These are phyloP conservation scores for Naganishia vishniacii DNA, from an alignment of 768 basidiomycete genomes.

Conservation along the genomic window DNA sequence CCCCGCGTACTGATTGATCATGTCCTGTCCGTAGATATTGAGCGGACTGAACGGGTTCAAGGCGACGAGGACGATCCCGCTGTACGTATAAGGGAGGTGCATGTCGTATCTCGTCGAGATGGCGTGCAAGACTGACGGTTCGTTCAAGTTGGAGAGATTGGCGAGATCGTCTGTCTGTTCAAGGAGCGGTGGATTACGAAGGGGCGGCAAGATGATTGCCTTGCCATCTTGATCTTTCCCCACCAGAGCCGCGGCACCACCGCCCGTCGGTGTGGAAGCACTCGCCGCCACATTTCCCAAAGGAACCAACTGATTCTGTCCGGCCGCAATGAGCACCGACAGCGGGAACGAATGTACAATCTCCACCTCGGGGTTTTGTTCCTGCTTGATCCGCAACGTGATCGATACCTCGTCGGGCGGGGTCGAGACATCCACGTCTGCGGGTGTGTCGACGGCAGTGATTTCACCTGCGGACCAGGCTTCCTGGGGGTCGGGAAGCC, in stretches of 20 bases:
- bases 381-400: conserved; percentile 17
- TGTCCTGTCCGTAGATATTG: conserved; percentile 91
- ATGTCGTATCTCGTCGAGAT: conserved; percentile 94
- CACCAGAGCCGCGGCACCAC: conserved; percentile 1
- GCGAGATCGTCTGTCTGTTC: conserved; percentile 98
- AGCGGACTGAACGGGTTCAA: conserved; percentile 98
- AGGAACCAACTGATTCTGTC: conserved; percentile 18
- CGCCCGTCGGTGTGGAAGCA: neutral
- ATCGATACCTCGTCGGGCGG: conserved; percentile 29
- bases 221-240: conserved; percentile 59
- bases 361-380: conserved; percentile 12
- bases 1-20: conserved; percentile 94
- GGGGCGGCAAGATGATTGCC: conserved; percentile 71
- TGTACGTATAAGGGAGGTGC: conserved; percentile 97
- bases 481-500: conserved; percentile 42
- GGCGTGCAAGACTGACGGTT: conserved; percentile 93
- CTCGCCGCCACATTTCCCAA: neutral
- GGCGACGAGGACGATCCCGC: conserved; percentile 87
- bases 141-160: conserved; percentile 94
- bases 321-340: conserved; percentile 17
- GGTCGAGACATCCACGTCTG: conserved; percentile 29
- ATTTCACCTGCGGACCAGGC: conserved; percentile 45
- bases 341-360: conserved; percentile 26
- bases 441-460: conserved; percentile 34
- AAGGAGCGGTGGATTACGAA: conserved; percentile 91